Conservation (phyloP, 2,329 filamentous ascomycete genomes). For the Colletotrichum musae region DNA sequence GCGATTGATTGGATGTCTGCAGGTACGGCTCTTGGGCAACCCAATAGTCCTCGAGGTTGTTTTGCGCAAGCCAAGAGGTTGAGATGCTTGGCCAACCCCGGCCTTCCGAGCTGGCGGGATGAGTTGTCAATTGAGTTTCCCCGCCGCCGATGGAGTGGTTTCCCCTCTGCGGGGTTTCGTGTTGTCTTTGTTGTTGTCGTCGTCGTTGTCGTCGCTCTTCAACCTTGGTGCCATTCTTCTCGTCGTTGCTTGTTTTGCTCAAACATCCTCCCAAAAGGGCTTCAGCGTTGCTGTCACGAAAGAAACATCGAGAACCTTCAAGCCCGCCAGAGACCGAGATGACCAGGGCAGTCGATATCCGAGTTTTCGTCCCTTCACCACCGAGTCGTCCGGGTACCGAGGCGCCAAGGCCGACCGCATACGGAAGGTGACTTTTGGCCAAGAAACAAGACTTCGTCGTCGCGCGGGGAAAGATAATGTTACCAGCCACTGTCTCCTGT, state of each 20-base stretch:
- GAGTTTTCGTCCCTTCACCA: neutral
- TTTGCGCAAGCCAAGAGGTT: constrained; percentile 1
- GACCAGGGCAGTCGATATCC: neutral
- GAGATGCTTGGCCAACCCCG: neutral
- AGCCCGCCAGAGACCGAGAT: too few relatives aligned
- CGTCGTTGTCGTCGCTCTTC: too few relatives aligned
- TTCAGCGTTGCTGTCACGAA: too few relatives aligned
- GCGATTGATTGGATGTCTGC: neutral
- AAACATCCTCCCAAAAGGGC: too few relatives aligned
- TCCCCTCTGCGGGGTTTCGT: neutral
- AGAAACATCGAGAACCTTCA: too few relatives aligned
- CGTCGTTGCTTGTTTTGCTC: too few relatives aligned
- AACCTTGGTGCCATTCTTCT: too few relatives aligned
- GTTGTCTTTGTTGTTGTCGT: too few relatives aligned
- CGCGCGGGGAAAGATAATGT: constrained; percentile 15
- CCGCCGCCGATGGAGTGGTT: neutral
- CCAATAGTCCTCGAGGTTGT: neutral
- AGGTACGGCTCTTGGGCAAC: constrained; percentile 1
- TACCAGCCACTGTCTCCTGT: neutral
- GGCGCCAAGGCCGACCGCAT: constrained; percentile 20
- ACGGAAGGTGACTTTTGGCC: constrained; percentile 35
- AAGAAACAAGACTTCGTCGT: constrained; percentile 6
- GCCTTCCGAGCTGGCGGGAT: neutral
- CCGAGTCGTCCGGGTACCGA: neutral
- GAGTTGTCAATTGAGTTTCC: neutral